Evolutionary conservation across 2,329 filamentous ascomycete genomes (phyloP).

Genomic region (Penicillium aurantiogriseum): DNA sequence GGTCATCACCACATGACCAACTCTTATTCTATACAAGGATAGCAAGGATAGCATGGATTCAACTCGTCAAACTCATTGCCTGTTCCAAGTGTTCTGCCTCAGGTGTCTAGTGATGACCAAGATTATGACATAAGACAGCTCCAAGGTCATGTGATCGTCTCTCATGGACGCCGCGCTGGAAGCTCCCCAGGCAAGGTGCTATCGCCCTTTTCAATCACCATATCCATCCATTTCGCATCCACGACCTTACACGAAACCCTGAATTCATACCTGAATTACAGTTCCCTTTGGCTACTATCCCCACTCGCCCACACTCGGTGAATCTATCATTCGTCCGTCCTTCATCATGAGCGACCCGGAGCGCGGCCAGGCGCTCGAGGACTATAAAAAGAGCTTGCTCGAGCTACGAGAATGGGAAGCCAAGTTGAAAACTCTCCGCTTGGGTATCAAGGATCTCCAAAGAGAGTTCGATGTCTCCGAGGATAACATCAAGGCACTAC

Average conservation of each 20-base stretch:
- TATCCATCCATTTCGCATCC: constrained; percentile 12
- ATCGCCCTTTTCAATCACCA: constrained; percentile 17
- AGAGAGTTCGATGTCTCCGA: constrained; percentile 96
- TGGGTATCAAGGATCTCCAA: constrained; percentile 94
- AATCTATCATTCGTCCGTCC: constrained; percentile 9
- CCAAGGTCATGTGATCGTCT: constrained; percentile 18
- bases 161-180: constrained; percentile 23
- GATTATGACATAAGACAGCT: constrained; percentile 19
- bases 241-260: background rate
- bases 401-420: constrained; percentile 98
- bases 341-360: constrained; percentile 51
- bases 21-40: background rate
- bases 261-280: background rate
- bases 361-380: constrained; percentile 67
- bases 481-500: constrained; percentile 98
- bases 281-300: background rate
- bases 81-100: background rate
- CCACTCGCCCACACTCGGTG: background rate
- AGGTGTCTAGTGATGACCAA: constrained; percentile 10
- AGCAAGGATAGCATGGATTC: too few relatives aligned
- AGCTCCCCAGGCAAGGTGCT: constrained; percentile 30
- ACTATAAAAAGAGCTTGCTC: constrained; percentile 77
- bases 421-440: constrained; percentile 87
- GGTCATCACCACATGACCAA: background rate
- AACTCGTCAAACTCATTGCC: too few relatives aligned